These are phyloP conservation scores for Perkinsus chesapeaki DNA, from an alignment of 169 alveolate genomes.

Conservation along the genomic window DNA sequence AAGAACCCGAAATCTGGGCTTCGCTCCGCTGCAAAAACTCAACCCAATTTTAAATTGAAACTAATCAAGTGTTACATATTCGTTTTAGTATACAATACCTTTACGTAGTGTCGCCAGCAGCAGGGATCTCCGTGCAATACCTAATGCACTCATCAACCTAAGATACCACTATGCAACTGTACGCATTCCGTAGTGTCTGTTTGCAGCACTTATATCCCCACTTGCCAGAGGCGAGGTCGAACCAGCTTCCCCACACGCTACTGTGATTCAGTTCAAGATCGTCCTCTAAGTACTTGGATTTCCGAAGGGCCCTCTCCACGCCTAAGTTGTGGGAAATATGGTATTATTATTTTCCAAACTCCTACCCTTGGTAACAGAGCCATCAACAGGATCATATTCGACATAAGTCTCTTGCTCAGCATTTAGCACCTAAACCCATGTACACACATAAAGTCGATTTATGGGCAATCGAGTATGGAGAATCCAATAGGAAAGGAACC, in stretches of 20 bases:
- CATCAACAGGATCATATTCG: conserved; percentile 14
- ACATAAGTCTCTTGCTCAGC: not conserved
- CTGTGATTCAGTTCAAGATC: conserved; percentile 61
- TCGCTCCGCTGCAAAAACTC: too few species aligned
- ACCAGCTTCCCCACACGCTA: conserved; percentile 73
- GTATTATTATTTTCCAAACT: not conserved
- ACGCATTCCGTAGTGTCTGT: conserved; percentile 11
- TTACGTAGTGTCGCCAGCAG: not conserved
- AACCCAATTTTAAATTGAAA: not conserved
- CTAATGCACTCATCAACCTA: not conserved
- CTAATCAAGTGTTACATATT: not conserved
- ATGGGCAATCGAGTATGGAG: not conserved
- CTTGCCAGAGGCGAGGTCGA: conserved; percentile 46
- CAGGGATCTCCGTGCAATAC: not conserved
- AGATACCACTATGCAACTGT: not conserved
- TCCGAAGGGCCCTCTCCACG: conserved; percentile 12
- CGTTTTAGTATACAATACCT: not conserved
- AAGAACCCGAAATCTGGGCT: too few species aligned
- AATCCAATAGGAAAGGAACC: not conserved
- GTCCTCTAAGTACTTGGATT: conserved; percentile 64
- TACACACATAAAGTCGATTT: not conserved
- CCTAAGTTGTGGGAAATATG: not conserved
- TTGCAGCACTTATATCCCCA: conserved; percentile 82
- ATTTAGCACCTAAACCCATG: not conserved
- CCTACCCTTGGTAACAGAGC: not conserved